Evolutionary conservation across 768 basidiomycete genomes (phyloP), one percentile per base, ranked within the genome.

Genomic region (Tylopilus sp.): DNA sequence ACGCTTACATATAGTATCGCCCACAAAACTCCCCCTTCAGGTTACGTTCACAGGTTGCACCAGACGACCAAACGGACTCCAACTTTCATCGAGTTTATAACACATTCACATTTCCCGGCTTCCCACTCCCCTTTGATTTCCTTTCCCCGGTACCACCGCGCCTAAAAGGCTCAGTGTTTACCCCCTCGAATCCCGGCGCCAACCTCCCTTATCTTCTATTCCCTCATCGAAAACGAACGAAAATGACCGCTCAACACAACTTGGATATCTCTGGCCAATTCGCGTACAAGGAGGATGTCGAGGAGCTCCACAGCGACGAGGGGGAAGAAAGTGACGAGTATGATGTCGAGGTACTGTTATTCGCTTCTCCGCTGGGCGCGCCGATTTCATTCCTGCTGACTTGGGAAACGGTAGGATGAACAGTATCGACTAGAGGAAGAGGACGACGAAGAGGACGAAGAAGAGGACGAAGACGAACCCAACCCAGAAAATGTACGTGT

Each of bases 291-390:
- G 54, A 59, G 14, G 57, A 54, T 26, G 3, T 6, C 8, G 51
- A 57, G 16, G 60, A 14, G 31, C 17, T 9, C n/a, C n/a, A 52
- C 24, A 7, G 10, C 21, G 46, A 58, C 7, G 62, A 60, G 2
- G 67, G 47, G 13, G 69, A 71, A n/a, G 65, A 70, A 26, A 67
- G 58, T 26, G 67, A 68, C 21, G n/a, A 17, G 2, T 71, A 69
- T 43, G 67, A 64, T 1, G 3, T 55, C 24, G 62, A 69, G 55
- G 67, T 68, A 45, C 42, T n/a, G 11, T 40, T 14, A 6, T 41
- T 40, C 19, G 4, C 37, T 42, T 58, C 46, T 24, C 25, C 12
- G 13, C 19, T 33, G 21, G 21, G 36, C 36, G 28, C 28, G 19
- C 26, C 25, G 11, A 33, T 40, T n/a, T 22, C n/a, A 17, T 33